These are phyloP conservation scores for Albifimbria verrucaria DNA, from an alignment of 2,329 filamentous ascomycete species.

Conservation along the genomic window DNA sequence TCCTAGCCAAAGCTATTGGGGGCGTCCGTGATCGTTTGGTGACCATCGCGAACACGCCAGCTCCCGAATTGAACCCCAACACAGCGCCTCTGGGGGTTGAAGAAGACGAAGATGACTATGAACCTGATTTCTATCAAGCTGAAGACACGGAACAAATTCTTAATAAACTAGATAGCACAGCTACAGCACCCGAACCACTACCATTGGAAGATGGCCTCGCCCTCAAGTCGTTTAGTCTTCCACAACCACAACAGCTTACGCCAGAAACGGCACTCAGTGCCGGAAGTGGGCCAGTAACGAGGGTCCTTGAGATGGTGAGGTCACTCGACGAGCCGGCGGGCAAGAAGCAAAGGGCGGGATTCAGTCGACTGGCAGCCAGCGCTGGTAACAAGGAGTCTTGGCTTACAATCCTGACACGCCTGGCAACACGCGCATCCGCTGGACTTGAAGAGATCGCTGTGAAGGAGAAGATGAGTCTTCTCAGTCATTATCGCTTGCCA, in stretches of 20 bases:
- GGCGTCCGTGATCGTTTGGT: conserved; percentile 51
- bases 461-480: conserved; percentile 53
- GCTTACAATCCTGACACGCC: conserved; percentile 80
- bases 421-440: conserved; percentile 75
- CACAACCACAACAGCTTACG: conserved; percentile 70
- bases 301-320: conserved; percentile 76
- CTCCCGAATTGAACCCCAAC: conserved; percentile 50
- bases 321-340: conserved; percentile 64
- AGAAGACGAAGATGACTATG: conserved; percentile 85
- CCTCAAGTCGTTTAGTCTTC: conserved; percentile 77
- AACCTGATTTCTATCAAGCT: conserved; percentile 76
- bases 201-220: conserved; percentile 44
- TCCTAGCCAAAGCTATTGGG: conserved; percentile 71
- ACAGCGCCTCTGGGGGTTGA: conserved; percentile 63
- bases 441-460: conserved; percentile 61
- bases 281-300: conserved; percentile 69
- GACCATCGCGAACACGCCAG: conserved; percentile 41
- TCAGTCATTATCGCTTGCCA: conserved; percentile 48
- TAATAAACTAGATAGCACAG: conserved; percentile 70
- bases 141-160: conserved; percentile 76
- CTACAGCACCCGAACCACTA: conserved; percentile 41
- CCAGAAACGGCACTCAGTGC: conserved; percentile 69
- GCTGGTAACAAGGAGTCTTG: conserved; percentile 85
- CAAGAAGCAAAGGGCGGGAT: conserved; percentile 66
- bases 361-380: conserved; percentile 80